These are phyloP conservation scores for Cystobasidium ongulense DNA, from an alignment of 768 basidiomycete species.

Conservation along the genomic window DNA sequence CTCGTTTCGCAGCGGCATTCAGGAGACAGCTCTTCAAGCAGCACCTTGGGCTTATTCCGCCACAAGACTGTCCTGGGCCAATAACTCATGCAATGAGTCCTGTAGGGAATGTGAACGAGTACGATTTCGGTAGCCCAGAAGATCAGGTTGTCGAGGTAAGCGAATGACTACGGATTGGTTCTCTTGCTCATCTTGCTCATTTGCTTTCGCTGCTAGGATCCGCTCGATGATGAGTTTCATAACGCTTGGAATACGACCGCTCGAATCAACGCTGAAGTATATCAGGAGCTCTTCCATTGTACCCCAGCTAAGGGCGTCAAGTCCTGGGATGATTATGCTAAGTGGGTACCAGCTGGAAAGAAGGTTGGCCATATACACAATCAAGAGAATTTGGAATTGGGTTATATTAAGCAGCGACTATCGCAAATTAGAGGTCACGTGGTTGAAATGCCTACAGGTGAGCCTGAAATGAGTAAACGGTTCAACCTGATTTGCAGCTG, in stretches of 20 bases:
- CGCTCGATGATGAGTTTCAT: constrained; percentile 35
- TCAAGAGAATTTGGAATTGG: constrained; percentile 32
- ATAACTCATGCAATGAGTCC: constrained; percentile 34
- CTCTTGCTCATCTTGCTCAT: not conserved
- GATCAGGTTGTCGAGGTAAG: constrained; percentile 36
- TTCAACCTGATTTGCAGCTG: not conserved
- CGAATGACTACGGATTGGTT: not conserved
- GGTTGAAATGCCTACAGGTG: constrained; percentile 36
- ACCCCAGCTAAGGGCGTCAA: constrained; percentile 30
- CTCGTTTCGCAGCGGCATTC: constrained; percentile 72
- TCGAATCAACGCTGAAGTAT: constrained; percentile 32
- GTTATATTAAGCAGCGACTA: constrained; percentile 36
- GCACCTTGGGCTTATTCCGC: constrained; percentile 56
- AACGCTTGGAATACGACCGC: constrained; percentile 35
- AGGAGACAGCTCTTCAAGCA: constrained; percentile 65
- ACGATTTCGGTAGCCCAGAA: constrained; percentile 27
- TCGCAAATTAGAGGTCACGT: constrained; percentile 36
- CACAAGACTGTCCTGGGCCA: constrained; percentile 53
- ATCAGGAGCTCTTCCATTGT: constrained; percentile 39
- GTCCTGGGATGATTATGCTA: constrained; percentile 35
- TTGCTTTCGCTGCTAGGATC: constrained; percentile 34
- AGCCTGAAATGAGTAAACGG: not conserved
- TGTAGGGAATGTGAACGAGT: constrained; percentile 27
- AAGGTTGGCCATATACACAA: constrained; percentile 19
- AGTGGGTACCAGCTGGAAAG: constrained; percentile 9